Conservation (phyloP, 345 rosid species). For the Lenwebbia sp. region DNA sequence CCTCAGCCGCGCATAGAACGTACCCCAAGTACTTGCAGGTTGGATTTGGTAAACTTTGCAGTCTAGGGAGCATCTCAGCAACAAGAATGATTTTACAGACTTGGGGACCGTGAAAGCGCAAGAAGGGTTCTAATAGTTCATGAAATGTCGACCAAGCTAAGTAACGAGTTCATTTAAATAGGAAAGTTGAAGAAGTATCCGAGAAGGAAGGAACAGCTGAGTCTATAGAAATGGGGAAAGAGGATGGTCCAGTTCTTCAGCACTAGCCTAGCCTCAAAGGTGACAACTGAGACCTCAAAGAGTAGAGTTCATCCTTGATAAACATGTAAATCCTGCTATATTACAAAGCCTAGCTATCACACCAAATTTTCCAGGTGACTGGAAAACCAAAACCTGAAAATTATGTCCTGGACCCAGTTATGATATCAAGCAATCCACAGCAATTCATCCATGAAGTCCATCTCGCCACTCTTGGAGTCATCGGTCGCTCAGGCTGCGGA, state of each 20-base stretch:
- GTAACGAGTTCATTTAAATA: not conserved
- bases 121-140: too few relatives aligned
- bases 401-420: constrained; percentile 40
- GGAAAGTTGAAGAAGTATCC: not conserved
- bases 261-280: not conserved
- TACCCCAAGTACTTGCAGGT: not conserved
- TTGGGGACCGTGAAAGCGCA: too few relatives aligned
- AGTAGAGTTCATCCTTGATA: not conserved
- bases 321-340: not conserved
- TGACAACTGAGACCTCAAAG: not conserved
- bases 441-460: constrained; percentile 54
- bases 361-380: not conserved
- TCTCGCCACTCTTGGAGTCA: constrained; percentile 21
- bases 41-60: too few relatives aligned
- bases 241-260: not conserved
- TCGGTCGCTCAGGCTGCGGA: not conserved
- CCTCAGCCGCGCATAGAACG: not conserved
- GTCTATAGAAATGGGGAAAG: not conserved
- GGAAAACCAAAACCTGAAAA: not conserved
- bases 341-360: not conserved
- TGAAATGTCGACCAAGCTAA: not conserved
- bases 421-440: constrained; percentile 68
- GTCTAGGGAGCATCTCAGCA: too few relatives aligned
- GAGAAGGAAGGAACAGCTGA: not conserved
- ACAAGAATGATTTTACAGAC: not conserved